Evolutionary conservation across 2,329 filamentous ascomycete species (phyloP).

Genomic region (Cytospora mali): DNA sequence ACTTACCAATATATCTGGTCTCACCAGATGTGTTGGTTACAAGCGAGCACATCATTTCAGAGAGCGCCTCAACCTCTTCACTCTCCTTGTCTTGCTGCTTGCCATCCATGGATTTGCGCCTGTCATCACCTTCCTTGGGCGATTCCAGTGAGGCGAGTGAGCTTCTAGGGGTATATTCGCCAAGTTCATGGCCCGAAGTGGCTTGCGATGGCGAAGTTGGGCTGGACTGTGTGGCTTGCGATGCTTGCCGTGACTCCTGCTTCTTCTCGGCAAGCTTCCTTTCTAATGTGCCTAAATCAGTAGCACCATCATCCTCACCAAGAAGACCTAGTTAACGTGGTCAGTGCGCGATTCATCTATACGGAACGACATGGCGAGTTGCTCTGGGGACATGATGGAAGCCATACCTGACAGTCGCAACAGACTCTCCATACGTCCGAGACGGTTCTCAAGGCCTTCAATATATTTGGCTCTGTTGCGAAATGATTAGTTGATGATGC

Average conservation of each 20-base stretch:
- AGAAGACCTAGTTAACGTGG: conserved; percentile 61
- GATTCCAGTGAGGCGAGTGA: conserved; percentile 57
- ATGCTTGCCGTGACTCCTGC: conserved; percentile 53
- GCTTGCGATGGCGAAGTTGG: conserved; percentile 56
- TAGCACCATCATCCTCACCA: conserved; percentile 82
- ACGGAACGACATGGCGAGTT: conserved; percentile 32
- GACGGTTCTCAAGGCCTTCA: conserved; percentile 89
- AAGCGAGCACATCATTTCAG: conserved; percentile 98
- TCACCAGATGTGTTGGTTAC: conserved; percentile 95
- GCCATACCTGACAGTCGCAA: conserved; percentile 74
- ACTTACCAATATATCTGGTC: conserved; percentile 88
- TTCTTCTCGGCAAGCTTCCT: conserved; percentile 67
- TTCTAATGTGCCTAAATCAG: conserved; percentile 85
- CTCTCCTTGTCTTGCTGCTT: conserved; percentile 46
- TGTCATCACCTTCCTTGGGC: conserved; percentile 39
- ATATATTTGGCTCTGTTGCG: conserved; percentile 86
- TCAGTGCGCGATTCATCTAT: conserved; percentile 30
- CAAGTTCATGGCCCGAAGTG: conserved; percentile 46
- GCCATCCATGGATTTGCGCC: conserved; percentile 42
- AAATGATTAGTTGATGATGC: conserved; percentile 13
- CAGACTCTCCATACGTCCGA: conserved; percentile 94
- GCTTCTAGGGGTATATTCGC: conserved; percentile 54
- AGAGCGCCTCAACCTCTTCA: conserved; percentile 81
- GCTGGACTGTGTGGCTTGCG: conserved; percentile 49
- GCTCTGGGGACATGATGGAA: not conserved